phyloP scores from a whole-genome alignment of 2,329 filamentous ascomycete species.

The Trichophaea hybrida region DNA sequence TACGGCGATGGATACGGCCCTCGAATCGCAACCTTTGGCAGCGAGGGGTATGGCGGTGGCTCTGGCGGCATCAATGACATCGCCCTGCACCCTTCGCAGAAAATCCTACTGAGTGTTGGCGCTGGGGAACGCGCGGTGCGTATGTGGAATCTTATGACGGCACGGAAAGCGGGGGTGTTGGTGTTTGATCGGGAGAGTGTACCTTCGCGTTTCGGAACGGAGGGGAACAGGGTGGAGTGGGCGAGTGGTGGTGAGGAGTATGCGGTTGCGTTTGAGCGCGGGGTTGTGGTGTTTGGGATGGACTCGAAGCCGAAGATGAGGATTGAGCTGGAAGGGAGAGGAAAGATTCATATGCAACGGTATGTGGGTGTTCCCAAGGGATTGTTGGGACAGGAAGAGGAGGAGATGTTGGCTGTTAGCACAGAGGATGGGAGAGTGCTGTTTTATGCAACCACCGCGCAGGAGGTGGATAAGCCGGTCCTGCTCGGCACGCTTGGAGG shows the following conservation, averaged over 20 bases:
- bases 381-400: slow-evolving; percentile 26
- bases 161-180: slow-evolving; percentile 84
- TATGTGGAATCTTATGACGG: slow-evolving; percentile 91
- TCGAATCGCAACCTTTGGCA: slow-evolving; percentile 18
- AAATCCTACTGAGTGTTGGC: slow-evolving; percentile 86
- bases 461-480: slow-evolving; percentile 41
- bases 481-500: slow-evolving; percentile 68
- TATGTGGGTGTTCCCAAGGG: slow-evolving; percentile 41
- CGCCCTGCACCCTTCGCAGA: slow-evolving; percentile 89
- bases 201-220: slow-evolving; percentile 62
- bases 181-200: slow-evolving; percentile 66
- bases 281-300: slow-evolving; percentile 72
- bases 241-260: slow-evolving; percentile 65
- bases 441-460: slow-evolving; percentile 54
- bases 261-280: slow-evolving; percentile 75
- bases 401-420: slow-evolving; percentile 55
- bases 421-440: slow-evolving; percentile 82
- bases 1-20: slow-evolving; percentile 21
- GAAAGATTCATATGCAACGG: slow-evolving; percentile 69
- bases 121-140: slow-evolving; percentile 84
- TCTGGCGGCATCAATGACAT: slow-evolving; percentile 79
- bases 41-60: slow-evolving; percentile 20
- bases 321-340: slow-evolving; percentile 50
- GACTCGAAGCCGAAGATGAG: slow-evolving; percentile 69
- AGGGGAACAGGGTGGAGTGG: slow-evolving; percentile 74